Evolutionary conservation across 2,329 filamentous ascomycete species (phyloP), one percentile per base, ranked within the genome.

Genomic region (Elsinoe fawcettii): DNA sequence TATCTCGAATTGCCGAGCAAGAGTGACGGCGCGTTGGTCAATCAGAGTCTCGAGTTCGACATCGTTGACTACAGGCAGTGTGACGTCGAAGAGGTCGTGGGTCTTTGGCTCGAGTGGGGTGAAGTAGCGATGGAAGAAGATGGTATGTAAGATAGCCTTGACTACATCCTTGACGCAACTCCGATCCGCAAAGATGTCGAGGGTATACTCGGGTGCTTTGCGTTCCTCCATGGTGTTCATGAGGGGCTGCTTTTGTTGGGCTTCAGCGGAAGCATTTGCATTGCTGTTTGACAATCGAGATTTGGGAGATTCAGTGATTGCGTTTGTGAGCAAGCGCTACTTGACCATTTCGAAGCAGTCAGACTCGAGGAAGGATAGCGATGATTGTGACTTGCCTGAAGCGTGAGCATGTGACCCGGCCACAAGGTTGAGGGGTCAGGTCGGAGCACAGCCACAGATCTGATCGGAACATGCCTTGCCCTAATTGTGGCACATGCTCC

Each of bases 71-170:
- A 88, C 88, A 54, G 93, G 91, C 25, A 97, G 82, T 32, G 90
- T 91, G 60, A 96, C 81, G 73, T 95, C 91, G 63, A 96, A 85
- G 62, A 96, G 84, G 69, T 96, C 91, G 74, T 90, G 86, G 62
- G 89, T 90, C 62, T 83, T 82, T 5, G 93, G 92, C 41, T 82
- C 78, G 65, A 96, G 81, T 59, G 89, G 85, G 58, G 90, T 90
- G 78, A 97, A 96, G 81, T 92, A 95, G 68, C 93, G 87, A 76
- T 96, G 91, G 80, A 97, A 97, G 83, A 97, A 99, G 71, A 97
- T 96, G 53, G 91, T 95, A 72, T 96, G 91, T 51, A 97, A 81
- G 70, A 96, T 88, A 62, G 88, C 92, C 83, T 92, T 91, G 61
- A 97, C 85, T 57, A 97, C 87, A 69, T 97, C 92, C 71, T 88